Base-by-base conservation (phyloP, 495 filamentous ascomycete genomes). In the Recurvomyces mirabilis region DNA sequence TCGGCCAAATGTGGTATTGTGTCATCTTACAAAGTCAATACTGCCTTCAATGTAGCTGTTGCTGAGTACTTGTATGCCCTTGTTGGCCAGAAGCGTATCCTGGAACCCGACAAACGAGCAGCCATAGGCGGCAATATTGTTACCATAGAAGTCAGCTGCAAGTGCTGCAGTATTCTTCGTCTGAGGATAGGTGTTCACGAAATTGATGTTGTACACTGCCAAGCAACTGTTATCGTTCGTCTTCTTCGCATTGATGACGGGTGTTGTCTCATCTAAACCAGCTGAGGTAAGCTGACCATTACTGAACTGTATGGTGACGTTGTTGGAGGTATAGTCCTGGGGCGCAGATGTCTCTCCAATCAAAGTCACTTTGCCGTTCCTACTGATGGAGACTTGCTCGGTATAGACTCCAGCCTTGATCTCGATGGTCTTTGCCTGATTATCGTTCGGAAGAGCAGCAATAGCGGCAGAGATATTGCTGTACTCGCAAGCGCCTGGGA, bases 161-260 rank as follows among this genome's bases (percentile, higher is more conserved):
- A 54, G 24, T 5, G 51, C 51, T 11, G 47, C 51, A n/a, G 51
- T 50, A 20, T 51, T 49, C 7, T 11, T 26, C 2, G 46, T 50
- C 25, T 54, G 47, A 12, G 46, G 39, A 31, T 46, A 54, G 11
- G 46, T 50, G 28, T 54, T 54, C n/a, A 19, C 5, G 28, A 54
- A 46, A 26, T 54, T 28, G 51, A 54, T 50, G 25, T 54, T 54
- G 46, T 54, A 50, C 5, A 54, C 40, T 4, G 40, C 40, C 15
- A 43, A 19, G 25, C 29, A 25, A 12, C 4, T 5, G 29, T 33
- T 43, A 17, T 31, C 29, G 41, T 36, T 46, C 2, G 46, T 34
- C 28, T 54, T 54, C 24, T 54, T 54, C 3, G 35, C 35, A 23
- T 41, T 21, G 24, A 54, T 39, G 18, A 54, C 41, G 6, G 51